A percentile compares a stretch with the other conserved stretches of the same genome.
Conservation (phyloP, 164 flowering plant species). For the Vitis rotundifolia region DNA sequence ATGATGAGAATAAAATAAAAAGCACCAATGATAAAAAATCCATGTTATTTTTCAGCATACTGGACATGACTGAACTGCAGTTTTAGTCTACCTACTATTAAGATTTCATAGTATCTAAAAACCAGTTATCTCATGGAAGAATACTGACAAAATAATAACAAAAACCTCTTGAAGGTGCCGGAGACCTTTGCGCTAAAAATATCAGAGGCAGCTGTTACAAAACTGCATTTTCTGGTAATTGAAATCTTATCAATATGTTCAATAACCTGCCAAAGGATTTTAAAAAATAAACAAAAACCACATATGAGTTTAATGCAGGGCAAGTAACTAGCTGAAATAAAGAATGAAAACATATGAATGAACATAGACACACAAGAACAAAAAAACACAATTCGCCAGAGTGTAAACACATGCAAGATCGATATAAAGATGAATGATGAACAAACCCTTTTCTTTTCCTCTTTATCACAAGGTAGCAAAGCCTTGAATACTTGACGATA, state of each 20-base stretch:
- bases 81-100: background rate
- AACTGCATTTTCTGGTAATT: slow-evolving; percentile 65
- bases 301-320: background rate
- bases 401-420: background rate
- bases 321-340: slow-evolving; percentile 1
- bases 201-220: slow-evolving; percentile 72
- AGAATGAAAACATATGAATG: background rate
- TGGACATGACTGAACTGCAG: background rate
- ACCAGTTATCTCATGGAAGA: background rate
- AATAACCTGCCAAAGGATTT: slow-evolving; percentile 53
- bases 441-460: slow-evolving; percentile 77
- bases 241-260: slow-evolving; percentile 80
- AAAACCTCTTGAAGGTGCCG: slow-evolving; percentile 92
- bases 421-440: slow-evolving; percentile 1
- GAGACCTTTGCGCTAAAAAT: slow-evolving; percentile 86
- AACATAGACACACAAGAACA: background rate
- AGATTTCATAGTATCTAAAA: background rate
- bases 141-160: background rate
- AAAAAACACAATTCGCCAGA: background rate
- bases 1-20: too few species aligned
- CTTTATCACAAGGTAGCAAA: slow-evolving; percentile 75
- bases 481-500: slow-evolving; percentile 86
- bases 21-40: background rate
- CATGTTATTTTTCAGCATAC: background rate
- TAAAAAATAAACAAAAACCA: background rate